These are phyloP conservation scores for Insectozyma bohioensis DNA, from an alignment of 1,139 yeast species.

Conservation along the genomic window DNA sequence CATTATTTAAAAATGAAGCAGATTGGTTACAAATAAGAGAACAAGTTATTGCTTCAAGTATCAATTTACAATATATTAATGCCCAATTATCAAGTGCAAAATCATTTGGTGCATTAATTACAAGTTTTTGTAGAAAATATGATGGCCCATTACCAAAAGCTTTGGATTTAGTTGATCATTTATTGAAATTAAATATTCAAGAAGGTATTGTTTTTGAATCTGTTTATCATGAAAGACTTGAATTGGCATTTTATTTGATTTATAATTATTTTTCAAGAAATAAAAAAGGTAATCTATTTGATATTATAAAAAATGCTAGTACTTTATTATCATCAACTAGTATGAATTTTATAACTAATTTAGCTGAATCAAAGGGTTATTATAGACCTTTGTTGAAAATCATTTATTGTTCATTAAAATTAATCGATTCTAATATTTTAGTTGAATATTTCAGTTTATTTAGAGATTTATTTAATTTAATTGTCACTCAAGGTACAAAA, in stretches of 20 bases:
- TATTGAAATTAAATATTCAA: conserved; percentile 52
- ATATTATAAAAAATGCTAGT: conserved; percentile 40
- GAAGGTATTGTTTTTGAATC: conserved; percentile 54
- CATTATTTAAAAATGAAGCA: conserved; percentile 45
- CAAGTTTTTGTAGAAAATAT: conserved; percentile 56
- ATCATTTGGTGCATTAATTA: conserved; percentile 75
- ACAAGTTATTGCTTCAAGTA: conserved; percentile 58
- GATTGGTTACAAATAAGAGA: conserved; percentile 53
- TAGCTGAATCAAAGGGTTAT: conserved; percentile 38
- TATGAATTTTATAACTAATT: conserved; percentile 42
- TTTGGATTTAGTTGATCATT: conserved; percentile 44
- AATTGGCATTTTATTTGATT: conserved; percentile 65
- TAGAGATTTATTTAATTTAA: conserved; percentile 53
- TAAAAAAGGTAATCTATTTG: conserved; percentile 31
- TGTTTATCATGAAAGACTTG: conserved; percentile 62
- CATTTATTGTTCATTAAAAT: conserved; percentile 47
- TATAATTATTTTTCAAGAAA: conserved; percentile 41
- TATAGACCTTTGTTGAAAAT: conserved; percentile 66
- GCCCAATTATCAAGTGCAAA: conserved; percentile 71
- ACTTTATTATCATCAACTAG: conserved; percentile 47
- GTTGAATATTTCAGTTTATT: conserved; percentile 53
- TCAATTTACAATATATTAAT: conserved; percentile 61
- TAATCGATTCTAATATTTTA: conserved; percentile 38
- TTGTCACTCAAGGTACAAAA: conserved; percentile 60
- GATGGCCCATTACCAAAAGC: conserved; percentile 28